Evolutionary conservation across 2,329 filamentous ascomycete genomes (phyloP).

Genomic region (Aspergillus piperis): DNA sequence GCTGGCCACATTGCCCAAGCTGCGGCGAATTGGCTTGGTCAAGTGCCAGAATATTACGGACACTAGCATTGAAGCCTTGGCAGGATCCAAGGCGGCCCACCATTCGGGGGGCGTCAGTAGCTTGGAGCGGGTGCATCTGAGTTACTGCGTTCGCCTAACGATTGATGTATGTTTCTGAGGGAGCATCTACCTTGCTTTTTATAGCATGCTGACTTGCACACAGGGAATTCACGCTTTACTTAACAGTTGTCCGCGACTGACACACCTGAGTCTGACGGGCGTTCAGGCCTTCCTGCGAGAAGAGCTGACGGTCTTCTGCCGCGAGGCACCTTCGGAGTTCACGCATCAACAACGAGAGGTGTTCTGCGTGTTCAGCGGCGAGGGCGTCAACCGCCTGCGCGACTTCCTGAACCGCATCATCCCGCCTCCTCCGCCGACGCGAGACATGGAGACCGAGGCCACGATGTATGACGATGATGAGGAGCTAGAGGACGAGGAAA

Average conservation of each 20-base stretch:
- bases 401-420: slow-evolving; percentile 67
- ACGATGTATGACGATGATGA: slow-evolving; percentile 50
- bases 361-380: slow-evolving; percentile 95
- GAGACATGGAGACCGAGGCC: slow-evolving; percentile 36
- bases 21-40: slow-evolving; percentile 91
- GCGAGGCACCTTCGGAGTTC: slow-evolving; percentile 85
- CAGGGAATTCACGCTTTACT: slow-evolving; percentile 88
- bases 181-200: not conserved
- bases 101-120: slow-evolving; percentile 64
- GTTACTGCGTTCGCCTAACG: slow-evolving; percentile 86
- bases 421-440: slow-evolving; percentile 25
- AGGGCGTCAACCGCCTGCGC: slow-evolving; percentile 75
- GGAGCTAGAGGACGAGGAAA: slow-evolving; percentile 47
- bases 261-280: slow-evolving; percentile 90
- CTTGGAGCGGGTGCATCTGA: slow-evolving; percentile 90
- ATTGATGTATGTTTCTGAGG: slow-evolving; percentile 63
- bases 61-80: slow-evolving; percentile 80
- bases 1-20: slow-evolving; percentile 82
- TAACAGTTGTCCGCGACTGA: slow-evolving; percentile 87
- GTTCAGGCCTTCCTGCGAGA: slow-evolving; percentile 89
- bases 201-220: not conserved
- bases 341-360: slow-evolving; percentile 92
- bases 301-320: slow-evolving; percentile 81
- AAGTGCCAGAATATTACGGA: slow-evolving; percentile 93
- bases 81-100: slow-evolving; percentile 60